Evolutionary conservation across 2,329 filamentous ascomycete species (phyloP).

Genomic region (Leptographium galeiforme): DNA sequence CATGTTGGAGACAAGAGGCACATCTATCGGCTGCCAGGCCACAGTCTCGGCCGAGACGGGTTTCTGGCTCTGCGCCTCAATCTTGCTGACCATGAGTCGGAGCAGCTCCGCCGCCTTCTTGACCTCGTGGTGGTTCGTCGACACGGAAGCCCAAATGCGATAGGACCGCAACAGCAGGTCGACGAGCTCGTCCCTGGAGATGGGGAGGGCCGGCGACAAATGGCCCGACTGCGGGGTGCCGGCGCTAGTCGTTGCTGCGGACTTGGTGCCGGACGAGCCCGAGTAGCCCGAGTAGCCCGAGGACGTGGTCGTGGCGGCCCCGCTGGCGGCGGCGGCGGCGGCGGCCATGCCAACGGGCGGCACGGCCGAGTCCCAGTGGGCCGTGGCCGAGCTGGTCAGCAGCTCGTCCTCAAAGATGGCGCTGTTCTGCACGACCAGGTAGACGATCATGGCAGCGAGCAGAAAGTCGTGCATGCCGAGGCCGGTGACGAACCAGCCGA

Average conservation of each 20-base stretch:
- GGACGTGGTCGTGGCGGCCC: background rate
- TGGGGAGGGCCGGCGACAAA: constrained; percentile 6
- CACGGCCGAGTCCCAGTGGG: background rate
- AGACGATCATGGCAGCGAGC: constrained; percentile 47
- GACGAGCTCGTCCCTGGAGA: constrained; percentile 20
- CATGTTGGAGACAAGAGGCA: background rate
- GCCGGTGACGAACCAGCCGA: constrained; percentile 44
- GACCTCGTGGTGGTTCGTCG: constrained; percentile 23
- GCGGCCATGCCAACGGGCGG: too few relatives aligned
- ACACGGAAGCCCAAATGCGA: constrained; percentile 29
- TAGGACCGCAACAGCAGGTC: constrained; percentile 28
- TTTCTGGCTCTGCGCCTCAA: constrained; percentile 2
- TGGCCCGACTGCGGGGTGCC: background rate
- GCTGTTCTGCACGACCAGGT: constrained; percentile 33
- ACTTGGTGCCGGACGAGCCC: constrained; percentile 8
- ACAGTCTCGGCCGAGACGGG: background rate
- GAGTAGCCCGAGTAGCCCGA: background rate
- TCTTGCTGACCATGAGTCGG: constrained; percentile 22
- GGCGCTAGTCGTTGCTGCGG: background rate
- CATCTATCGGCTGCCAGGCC: background rate
- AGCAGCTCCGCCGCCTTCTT: constrained; percentile 33
- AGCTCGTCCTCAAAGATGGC: constrained; percentile 11
- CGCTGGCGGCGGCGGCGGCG: too few relatives aligned
- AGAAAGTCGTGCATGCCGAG: constrained; percentile 48
- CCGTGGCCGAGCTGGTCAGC: background rate